Evolutionary conservation across 1,284 basidiomycete species (phyloP), one percentile per base, ranked within the genome.

Genomic region (Melampsora americana): DNA sequence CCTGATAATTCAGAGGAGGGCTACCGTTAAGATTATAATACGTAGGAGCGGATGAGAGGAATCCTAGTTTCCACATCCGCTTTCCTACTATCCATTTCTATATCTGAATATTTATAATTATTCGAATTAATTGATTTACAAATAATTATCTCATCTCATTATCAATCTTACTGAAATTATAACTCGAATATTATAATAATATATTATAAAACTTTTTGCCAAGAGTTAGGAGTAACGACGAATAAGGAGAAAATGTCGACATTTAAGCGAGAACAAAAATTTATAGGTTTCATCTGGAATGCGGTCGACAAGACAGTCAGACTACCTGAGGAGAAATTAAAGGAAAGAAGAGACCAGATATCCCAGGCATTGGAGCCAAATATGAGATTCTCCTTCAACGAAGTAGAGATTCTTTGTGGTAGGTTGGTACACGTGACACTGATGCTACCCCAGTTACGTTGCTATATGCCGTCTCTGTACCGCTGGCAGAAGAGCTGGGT

Each of bases 201-300:
- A n/a, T n/a, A n/a, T n/a, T n/a, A n/a, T n/a, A n/a, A n/a, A n/a
- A n/a, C n/a, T n/a, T n/a, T n/a, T n/a, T n/a, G n/a, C n/a, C n/a
- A n/a, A n/a, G n/a, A n/a, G 16, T 39, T 46, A 30, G 68, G 68
- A 3, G 68, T 69, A 14, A n/a, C 2, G n/a, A 69, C 68, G 12
- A 69, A 69, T 26, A 42, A 42, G 2, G 26, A 39, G 32, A 69
- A 69, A 28, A 26, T 35, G 18, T 20, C 68, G 2, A 16, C 20
- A 16, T 60, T 69, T n/a, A n/a, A 12, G 56, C 32, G 32, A 4
- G 66, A 69, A 32, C 67, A 69, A 59, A 53, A 69, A 39, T 69
- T 60, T 44, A 39, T 69, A 1, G 68, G 50, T 1, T 69, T 69
- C 42, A 39, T 69, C 1, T 69, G 68, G 68, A 69, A 69, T 35